These are phyloP conservation scores for Podospora pseudoanserina DNA, from an alignment of 495 filamentous ascomycete species.

Conservation along the genomic window DNA sequence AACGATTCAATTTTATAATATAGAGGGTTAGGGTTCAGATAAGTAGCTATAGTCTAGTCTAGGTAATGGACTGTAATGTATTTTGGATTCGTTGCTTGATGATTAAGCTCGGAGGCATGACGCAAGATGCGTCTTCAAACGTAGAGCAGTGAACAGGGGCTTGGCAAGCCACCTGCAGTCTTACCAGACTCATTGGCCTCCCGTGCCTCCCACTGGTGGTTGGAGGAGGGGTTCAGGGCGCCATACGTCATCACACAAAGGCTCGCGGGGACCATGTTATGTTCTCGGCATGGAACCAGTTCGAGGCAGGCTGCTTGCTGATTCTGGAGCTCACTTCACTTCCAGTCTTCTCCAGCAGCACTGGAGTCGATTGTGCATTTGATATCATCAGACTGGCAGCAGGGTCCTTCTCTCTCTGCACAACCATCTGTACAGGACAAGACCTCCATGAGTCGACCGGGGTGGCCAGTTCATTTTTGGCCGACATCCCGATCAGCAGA, in stretches of 20 bases:
- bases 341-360: too few relatives aligned
- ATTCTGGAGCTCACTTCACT: neutral
- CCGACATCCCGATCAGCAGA: conserved; percentile 5
- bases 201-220: neutral
- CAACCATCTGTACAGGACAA: neutral
- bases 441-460: neutral
- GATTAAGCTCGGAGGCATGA: neutral
- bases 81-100: neutral
- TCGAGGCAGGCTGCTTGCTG: neutral
- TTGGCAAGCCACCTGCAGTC: neutral
- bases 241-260: conserved; percentile 11
- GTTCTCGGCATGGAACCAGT: too few relatives aligned
- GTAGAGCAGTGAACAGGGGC: neutral
- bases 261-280: too few relatives aligned
- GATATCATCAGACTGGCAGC: too few relatives aligned
- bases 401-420: too few relatives aligned
- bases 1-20: neutral
- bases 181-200: neutral
- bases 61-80: too few relatives aligned
- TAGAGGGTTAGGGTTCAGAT: neutral
- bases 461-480: neutral
- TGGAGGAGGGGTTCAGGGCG: neutral
- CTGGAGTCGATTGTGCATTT: too few relatives aligned
- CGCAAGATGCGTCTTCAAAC: neutral
- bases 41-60: too few relatives aligned